Evolutionary conservation across 228 moss, liverwort and hornwort genomes (phyloP), one percentile per base, ranked within the genome.

Genomic region (Sphagnum fallax): DNA sequence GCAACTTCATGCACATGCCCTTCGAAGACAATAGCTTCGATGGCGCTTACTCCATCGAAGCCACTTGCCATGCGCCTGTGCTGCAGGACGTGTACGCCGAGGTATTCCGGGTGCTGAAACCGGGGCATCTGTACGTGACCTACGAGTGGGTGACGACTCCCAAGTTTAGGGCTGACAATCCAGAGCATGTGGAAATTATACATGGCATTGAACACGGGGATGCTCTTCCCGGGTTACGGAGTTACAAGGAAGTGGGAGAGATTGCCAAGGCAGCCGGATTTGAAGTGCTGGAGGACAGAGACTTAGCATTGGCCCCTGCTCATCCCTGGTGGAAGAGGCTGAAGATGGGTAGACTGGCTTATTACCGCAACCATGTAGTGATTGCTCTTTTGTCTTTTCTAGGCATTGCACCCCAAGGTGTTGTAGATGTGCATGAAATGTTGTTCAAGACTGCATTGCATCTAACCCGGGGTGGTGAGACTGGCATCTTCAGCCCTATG

Each of bases 91-190:
- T 96, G 7, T 96, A 96, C 32, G 84, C 86, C 4, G 96, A 96
- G 74, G 89, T 96, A 0, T 89, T 75, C 66, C 96, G 96, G 32
- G 92, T 96, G 5, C 61, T 96, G 69, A 92, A 92, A 73, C 92
- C 96, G 0, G 96, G 96, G 10, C 88, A 91, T 78, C 78, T 96
- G 8, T 96, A 96, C 18, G 92, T 96, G 53, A 88, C 91, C 0
- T 96, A 96, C 51, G 96, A 96, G 72, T 96, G 96, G 96, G 96
- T 96, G 10, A 96, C 96, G 11, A 96, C 96, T 12, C 92, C 96
- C 5, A 77, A 77, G 84, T 96, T 85, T 69, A 57, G 59, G 49
- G 65, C 79, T 6, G 88, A 84, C 49, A 81, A 84, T 67, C 78
- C 75, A 47, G 87, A 92, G 6, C 86, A 96, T 58, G 81, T 92